Conservation (phyloP, 2,329 filamentous ascomycete species). For the Beauveria bassiana region DNA sequence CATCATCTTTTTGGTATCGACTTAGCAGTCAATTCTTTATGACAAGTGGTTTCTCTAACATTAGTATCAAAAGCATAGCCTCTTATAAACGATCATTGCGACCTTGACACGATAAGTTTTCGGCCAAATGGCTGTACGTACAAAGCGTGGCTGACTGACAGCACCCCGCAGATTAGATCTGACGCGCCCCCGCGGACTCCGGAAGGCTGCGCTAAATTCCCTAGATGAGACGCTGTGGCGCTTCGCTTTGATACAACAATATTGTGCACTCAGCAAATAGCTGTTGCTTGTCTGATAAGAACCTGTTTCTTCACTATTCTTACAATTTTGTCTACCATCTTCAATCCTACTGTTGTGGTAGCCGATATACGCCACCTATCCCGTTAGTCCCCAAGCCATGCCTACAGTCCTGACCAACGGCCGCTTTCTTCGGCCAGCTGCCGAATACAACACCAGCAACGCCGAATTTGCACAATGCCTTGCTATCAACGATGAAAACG, state of each 20-base stretch:
- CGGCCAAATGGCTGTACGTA: not conserved
- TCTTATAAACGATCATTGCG: not conserved
- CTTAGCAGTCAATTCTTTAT: not conserved
- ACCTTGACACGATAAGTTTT: not conserved
- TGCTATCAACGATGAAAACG: not conserved
- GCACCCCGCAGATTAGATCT: not conserved
- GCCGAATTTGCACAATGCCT: conserved; percentile 1
- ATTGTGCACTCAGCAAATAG: not conserved
- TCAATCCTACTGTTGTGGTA: not conserved
- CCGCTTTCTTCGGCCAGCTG: not conserved
- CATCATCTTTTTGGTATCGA: not conserved
- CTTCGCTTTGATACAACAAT: not conserved
- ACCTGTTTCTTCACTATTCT: not conserved
- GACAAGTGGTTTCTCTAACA: not conserved
- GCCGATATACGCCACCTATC: not conserved
- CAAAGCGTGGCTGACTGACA: not conserved
- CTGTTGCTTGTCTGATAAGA: not conserved
- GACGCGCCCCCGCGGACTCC: not conserved
- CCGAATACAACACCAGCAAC: not conserved
- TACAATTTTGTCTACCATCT: not conserved
- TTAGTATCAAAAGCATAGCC: not conserved
- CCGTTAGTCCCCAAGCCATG: not conserved
- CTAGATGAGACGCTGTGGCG: not conserved
- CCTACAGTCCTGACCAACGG: conserved; percentile 1
- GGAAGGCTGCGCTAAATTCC: not conserved